Evolutionary conservation across 2,329 filamentous ascomycete genomes (phyloP), one percentile per base, ranked within the genome.

Genomic region (Sporothrix schenckii): DNA sequence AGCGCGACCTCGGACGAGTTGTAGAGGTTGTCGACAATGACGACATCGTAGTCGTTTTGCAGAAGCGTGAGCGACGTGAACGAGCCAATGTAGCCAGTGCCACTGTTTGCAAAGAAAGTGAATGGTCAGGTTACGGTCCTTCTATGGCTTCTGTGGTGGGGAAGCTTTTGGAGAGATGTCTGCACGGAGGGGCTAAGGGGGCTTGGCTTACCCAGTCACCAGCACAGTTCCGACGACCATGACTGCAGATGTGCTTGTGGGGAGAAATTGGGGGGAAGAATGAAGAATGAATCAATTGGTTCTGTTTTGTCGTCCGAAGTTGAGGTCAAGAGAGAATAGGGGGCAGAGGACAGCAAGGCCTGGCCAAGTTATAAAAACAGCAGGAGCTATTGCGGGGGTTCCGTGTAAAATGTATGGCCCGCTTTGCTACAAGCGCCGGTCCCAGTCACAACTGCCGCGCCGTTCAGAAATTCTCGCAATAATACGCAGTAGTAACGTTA

Each of bases 11-110:
- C 86, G 72, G 92, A 97, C 65, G 95, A 97, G 83, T 99, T 99
- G 90, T 97, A 97, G 75, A 98, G 88, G 82, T 89, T 98, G 84
- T 99, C 95, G 75, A 95, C 90, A 74, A 99, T 93, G 80, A 99
- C 91, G 74, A 99, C 95, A 80, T 98, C 90, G 87, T 98, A 98
- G 80, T 90, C 94, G 78, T 95, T 92, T 79, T 97, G 87, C 75
- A 99, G 92, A 34, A 99, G 92, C 69, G 93, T 91, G 67, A 99
- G 89, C 70, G 92, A 86, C 73, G 95, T 99, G 86, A 98, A 98
- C 66, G 94, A 98, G 80, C 95, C 95, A 82, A 99, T 99, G 86
- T 99, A 99, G 84, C 95, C 95, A 75, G 94, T 97, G 78, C 95
- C 95, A 87, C 95, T 97, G 80, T 72, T 34, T 34, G 34, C 34